Conservation (phyloP, 2,329 filamentous ascomycete genomes). For the Incumbomyces delicatus region DNA sequence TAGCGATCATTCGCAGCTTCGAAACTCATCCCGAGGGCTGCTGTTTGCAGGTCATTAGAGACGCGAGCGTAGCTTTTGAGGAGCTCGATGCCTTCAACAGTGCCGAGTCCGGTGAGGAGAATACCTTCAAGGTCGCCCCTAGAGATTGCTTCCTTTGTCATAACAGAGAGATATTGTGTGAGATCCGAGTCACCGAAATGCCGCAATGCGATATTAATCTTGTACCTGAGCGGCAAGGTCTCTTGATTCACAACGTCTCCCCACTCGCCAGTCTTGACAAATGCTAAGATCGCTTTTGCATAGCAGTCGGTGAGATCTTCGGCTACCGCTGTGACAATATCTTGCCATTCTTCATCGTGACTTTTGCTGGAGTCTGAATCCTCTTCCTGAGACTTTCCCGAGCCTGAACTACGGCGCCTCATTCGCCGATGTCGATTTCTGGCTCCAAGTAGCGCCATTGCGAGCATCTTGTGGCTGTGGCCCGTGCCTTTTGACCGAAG, state of each 20-base stretch:
- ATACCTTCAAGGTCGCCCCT: slow-evolving; percentile 53
- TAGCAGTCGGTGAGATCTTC: slow-evolving; percentile 54
- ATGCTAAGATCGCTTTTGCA: slow-evolving; percentile 50
- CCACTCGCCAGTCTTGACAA: slow-evolving; percentile 53
- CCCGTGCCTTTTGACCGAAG: slow-evolving; percentile 44
- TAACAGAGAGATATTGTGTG: slow-evolving; percentile 45
- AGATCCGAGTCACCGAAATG: slow-evolving; percentile 39
- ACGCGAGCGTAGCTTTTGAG: slow-evolving; percentile 51
- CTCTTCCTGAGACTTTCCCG: slow-evolving; percentile 1
- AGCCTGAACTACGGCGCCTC: not conserved
- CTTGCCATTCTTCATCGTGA: slow-evolving; percentile 49
- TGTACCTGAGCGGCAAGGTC: slow-evolving; percentile 50
- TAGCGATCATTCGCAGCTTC: slow-evolving; percentile 5
- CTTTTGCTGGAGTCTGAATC: slow-evolving; percentile 23
- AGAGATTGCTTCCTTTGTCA: slow-evolving; percentile 40
- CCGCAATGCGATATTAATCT: slow-evolving; percentile 51
- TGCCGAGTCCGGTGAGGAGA: slow-evolving; percentile 50
- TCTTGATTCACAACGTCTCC: slow-evolving; percentile 47
- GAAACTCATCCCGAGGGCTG: slow-evolving; percentile 41
- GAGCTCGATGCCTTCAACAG: slow-evolving; percentile 45
- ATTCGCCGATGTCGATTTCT: slow-evolving; percentile 22
- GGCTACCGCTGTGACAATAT: slow-evolving; percentile 52
- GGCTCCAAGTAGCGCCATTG: slow-evolving; percentile 42
- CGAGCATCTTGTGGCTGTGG: slow-evolving; percentile 47
- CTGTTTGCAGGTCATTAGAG: slow-evolving; percentile 53